phyloP scores from a whole-genome alignment of 2,329 filamentous ascomycete genomes.

The Penicillium concentricum region DNA sequence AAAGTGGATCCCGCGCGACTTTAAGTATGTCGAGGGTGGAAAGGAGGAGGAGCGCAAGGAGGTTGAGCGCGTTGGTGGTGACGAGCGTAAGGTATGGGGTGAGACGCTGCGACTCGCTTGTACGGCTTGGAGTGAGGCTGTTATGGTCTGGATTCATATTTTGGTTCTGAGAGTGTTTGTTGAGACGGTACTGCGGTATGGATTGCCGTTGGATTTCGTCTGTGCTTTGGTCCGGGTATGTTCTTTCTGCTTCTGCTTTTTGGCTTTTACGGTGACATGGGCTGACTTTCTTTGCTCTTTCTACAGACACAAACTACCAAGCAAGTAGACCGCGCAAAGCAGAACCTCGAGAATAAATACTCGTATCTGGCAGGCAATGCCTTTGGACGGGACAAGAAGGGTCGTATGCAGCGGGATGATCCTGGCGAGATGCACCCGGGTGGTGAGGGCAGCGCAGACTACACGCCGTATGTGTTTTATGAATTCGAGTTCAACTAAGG shows the following conservation, averaged over 20 bases:
- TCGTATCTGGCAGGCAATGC: slow-evolving; percentile 94
- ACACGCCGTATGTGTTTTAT: slow-evolving; percentile 96
- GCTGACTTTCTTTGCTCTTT: background rate
- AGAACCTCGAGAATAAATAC: slow-evolving; percentile 78
- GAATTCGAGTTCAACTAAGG: slow-evolving; percentile 73
- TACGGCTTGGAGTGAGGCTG: slow-evolving; percentile 92
- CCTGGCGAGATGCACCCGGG: slow-evolving; percentile 81
- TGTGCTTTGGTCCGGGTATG: slow-evolving; percentile 80
- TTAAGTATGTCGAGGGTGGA: slow-evolving; percentile 87
- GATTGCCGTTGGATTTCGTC: slow-evolving; percentile 85
- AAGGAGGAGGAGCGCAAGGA: slow-evolving; percentile 87
- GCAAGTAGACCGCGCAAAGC: slow-evolving; percentile 72
- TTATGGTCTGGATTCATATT: slow-evolving; percentile 95
- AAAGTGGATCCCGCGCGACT: slow-evolving; percentile 93
- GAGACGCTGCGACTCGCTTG: slow-evolving; percentile 83
- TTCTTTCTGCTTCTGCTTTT: slow-evolving; percentile 5
- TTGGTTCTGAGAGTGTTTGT: slow-evolving; percentile 91
- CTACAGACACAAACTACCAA: slow-evolving; percentile 73
- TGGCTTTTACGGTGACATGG: background rate
- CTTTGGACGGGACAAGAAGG: slow-evolving; percentile 90
- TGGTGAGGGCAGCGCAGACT: slow-evolving; percentile 69
- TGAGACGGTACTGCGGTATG: slow-evolving; percentile 95
- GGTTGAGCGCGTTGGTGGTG: slow-evolving; percentile 74
- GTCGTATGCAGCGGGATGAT: slow-evolving; percentile 87
- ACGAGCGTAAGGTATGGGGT: slow-evolving; percentile 89